These are phyloP conservation scores for Cercophora sp. DNA, from an alignment of 495 filamentous ascomycete genomes.

Conservation along the genomic window DNA sequence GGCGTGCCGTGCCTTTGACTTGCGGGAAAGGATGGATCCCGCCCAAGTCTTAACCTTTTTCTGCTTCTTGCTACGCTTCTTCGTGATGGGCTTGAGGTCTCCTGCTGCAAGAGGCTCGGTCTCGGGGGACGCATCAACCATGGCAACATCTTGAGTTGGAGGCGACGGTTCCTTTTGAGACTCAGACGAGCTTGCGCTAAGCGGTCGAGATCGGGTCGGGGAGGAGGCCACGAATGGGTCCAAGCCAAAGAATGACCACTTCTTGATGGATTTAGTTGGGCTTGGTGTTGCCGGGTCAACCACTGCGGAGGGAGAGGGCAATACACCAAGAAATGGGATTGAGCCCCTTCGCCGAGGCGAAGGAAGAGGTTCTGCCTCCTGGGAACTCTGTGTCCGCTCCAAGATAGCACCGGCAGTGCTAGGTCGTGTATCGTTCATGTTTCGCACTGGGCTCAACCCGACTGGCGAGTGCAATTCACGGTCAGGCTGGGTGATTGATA, in stretches of 20 bases:
- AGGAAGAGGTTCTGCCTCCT: conserved; percentile 23
- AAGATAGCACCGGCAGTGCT: conserved; percentile 51
- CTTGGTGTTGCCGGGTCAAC: conserved; percentile 36
- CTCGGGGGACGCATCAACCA: background rate
- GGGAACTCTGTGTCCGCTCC: conserved; percentile 40
- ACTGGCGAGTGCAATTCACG: conserved; percentile 29
- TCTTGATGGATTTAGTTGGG: conserved; percentile 43
- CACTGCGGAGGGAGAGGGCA: conserved; percentile 28
- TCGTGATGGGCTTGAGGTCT: conserved; percentile 22
- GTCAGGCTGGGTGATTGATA: conserved; percentile 44
- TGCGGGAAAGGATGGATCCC: conserved; percentile 68
- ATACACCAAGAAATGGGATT: conserved; percentile 41
- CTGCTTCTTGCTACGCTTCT: conserved; percentile 63
- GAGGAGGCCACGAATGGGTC: conserved; percentile 42
- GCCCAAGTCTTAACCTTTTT: conserved; percentile 82
- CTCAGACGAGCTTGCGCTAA: conserved; percentile 36
- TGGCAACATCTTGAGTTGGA: conserved; percentile 14
- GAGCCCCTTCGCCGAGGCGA: conserved; percentile 46
- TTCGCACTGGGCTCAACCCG: conserved; percentile 25
- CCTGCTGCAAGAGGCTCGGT: conserved; percentile 2
- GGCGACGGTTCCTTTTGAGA: conserved; percentile 26
- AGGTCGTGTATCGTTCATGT: conserved; percentile 38
- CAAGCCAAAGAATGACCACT: conserved; percentile 54
- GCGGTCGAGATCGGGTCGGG: conserved; percentile 36
- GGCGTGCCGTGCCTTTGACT: conserved; percentile 45